Base-by-base conservation (phyloP, 106 monocot species). In the Dactylorhiza incarnata region DNA sequence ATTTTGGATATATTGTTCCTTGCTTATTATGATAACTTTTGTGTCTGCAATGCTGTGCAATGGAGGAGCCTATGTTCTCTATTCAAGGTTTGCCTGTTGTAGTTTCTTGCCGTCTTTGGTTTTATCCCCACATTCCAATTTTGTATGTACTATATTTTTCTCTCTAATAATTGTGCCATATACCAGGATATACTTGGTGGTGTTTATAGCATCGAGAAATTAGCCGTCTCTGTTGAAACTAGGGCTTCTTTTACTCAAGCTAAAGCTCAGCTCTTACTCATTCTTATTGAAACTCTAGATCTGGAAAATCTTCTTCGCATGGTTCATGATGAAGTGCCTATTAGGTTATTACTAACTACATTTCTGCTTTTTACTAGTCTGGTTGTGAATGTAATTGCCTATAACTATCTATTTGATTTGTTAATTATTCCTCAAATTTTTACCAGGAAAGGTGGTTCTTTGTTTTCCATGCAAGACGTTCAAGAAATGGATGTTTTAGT, bases 231-330 rank as follows among this genome's bases (percentile, higher is more conserved):
- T 68, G 49, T 75, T 71, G 89, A 99, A 80, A 86, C 89, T 70
- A 82, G 74, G 44, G 83, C 78, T 69, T 91, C 82, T 26, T 89
- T 94, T 75, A 54, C 7, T 71, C 84, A 85, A 81, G 78, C 84
- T 68, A 94, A 88, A 82, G 83, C 86, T 67, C 94, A 89, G 67
- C 67, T 99, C 17, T 80, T 93, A 7, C 80, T 99, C 82, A 81
- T 99, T 86, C 89, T 99, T 79, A 88, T 99, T 74, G 94, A 99
- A 86, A 79, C 91, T 9, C 70, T 99, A 81, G 86, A 99, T 65
- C 73, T 99, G 48, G 97, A 99, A 52, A 85, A 83, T 86, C 91
- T 99, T 80, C 85, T 99, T 61, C 58, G 58, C 37, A 83, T 85
- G 87, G 85, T 99, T 73, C 89, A 89, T 84, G 88, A 99, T 88